Evolutionary conservation across 2,329 filamentous ascomycete genomes (phyloP), one percentile per base, ranked within the genome.

Genomic region (Amauroascus niger): DNA sequence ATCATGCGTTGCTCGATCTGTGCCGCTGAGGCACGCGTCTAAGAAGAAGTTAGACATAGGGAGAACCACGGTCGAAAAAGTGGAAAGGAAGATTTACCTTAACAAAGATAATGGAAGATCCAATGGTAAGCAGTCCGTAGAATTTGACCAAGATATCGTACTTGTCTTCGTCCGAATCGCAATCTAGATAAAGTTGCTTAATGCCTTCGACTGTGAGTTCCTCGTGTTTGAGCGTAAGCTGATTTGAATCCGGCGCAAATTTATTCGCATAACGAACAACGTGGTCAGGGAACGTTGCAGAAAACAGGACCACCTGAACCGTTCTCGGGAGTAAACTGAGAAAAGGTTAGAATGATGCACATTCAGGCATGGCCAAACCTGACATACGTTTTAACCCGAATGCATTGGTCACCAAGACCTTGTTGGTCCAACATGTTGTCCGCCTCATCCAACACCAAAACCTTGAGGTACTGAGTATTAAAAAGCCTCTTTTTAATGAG

Each of bases 361-460:
- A 18, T 22, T 6, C 18, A n/a, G 16, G 20, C 22, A 24, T 28
- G 5, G 9, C 1, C 28, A 28, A 24, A 32, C 22, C 6, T 16
- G n/a, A 73, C 82, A 64, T 72, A 93, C 88, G 72, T 71, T 75
- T 94, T 95, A 62, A 96, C 88, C 61, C 90, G 83, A 62, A 89
- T 80, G 70, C 91, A 97, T 72, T 98, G 93, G 55, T 97, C 93
- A 50, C 93, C 93, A 53, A 98, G 77, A 49, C 93, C 91, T 71
- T 95, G 88, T 71, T 91, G 86, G 66, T 97, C 93, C 56, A 98
- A 76, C 93, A 98, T 98, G 74, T 96, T 97, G 74, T 98, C 93
- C 54, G 93, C 93, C 74, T 98, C 93, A 65, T 98, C 93, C 51
- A 98, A 79, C 53, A 96, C 91, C 57, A 98, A 79, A 7, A 95